Base-by-base conservation (phyloP, 2,329 filamentous ascomycete species). In the Colletotrichum horii region DNA sequence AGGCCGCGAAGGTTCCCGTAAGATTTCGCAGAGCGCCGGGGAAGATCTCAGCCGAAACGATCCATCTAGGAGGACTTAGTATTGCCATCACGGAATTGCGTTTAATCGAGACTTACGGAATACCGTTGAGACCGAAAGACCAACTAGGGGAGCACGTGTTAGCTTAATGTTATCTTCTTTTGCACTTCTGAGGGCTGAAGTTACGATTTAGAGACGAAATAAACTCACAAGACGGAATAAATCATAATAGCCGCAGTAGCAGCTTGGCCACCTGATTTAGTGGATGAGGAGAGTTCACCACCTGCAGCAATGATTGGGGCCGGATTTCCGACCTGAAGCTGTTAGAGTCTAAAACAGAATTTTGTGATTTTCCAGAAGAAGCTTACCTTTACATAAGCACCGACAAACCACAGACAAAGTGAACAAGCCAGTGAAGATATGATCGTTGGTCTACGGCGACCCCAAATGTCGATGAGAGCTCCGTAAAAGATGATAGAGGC, bases 191-290 rank as follows among this genome's bases (percentile, higher is more conserved):
- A 11, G 9, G 28, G 11, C 58, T 62, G 22, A 24, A 48, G 12
- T 12, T 28, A n/a, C 8, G 4, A 16, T 3, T 55, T 22, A 52
- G 43, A 14, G n/a, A 34, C 30, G 19, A 43, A 32, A 34, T n/a
- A 6, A 16, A 76, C 88, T 77, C 85, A 89, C 80, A 90, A 90
- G 60, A 89, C 84, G 2, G 85, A 89, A 77, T 90, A 91, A 1
- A 91, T 82, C 83, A 90, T 91, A 28, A 91, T 87, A 79, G 88
- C 88, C 4, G 88, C 89, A 36, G 89, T 90, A 9, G 89, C 89
- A 16, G 89, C 85, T 73, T 88, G 87, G 0, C 89, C 89, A 72
- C 88, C 88, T 5, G 85, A 87, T 6, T 80, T 80, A 0, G 85
- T 87, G 0, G 85, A 86, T 8, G 84, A 80, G 1, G 87, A 87